These are phyloP conservation scores for Fusarium sp. DNA, from an alignment of 2,329 filamentous ascomycete genomes.

Conservation along the genomic window DNA sequence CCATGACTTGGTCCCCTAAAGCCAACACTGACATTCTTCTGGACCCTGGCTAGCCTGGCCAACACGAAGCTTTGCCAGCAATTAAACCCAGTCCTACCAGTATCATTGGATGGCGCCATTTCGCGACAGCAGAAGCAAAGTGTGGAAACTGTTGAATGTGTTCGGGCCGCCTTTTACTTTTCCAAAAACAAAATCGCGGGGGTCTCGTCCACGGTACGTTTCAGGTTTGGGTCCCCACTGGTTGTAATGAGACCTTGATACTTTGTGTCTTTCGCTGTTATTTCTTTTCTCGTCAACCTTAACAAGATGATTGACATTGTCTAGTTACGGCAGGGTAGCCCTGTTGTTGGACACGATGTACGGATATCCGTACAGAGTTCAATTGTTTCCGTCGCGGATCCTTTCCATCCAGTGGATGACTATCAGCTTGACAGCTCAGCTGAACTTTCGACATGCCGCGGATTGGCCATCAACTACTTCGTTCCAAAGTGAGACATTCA, in stretches of 20 bases:
- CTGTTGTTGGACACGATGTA: background rate
- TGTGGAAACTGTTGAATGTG: constrained; percentile 30
- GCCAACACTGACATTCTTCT: constrained; percentile 1
- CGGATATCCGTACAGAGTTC: too few relatives aligned
- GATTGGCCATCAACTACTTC: constrained; percentile 14
- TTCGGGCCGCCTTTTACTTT: constrained; percentile 23
- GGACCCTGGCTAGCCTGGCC: background rate
- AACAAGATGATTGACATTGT: background rate
- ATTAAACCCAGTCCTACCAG: constrained; percentile 1
- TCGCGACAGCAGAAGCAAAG: constrained; percentile 34
- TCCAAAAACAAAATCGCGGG: constrained; percentile 41
- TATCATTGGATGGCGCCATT: constrained; percentile 42
- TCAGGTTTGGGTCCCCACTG: constrained; percentile 38
- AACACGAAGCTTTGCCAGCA: constrained; percentile 13
- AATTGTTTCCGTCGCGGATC: background rate
- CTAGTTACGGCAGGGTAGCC: background rate
- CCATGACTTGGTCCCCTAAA: constrained; percentile 2
- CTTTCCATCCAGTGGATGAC: background rate
- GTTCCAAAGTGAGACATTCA: constrained; percentile 13
- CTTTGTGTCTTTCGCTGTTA: constrained; percentile 20
- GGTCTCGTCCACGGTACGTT: constrained; percentile 39
- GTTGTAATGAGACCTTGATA: constrained; percentile 22
- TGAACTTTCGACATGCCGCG: background rate
- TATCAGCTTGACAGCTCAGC: background rate
- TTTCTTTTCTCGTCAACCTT: background rate